A percentile compares a stretch with the other conserved stretches of the same genome.
Conservation (phyloP, 148 eudicot genomes). For the Polygonum maritimum region DNA sequence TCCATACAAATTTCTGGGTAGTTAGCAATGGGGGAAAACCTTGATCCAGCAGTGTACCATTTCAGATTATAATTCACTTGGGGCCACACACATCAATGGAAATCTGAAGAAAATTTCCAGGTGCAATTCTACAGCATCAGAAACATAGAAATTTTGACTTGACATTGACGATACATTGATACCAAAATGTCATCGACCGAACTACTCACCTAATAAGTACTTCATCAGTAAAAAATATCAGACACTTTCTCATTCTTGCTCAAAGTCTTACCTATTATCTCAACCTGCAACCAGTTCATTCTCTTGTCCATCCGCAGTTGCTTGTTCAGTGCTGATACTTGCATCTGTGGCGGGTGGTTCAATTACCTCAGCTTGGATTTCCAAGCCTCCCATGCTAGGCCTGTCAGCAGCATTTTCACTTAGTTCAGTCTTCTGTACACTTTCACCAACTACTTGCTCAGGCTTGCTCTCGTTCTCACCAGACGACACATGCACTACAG, state of each 20-base stretch:
- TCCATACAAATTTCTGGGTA: too few species aligned
- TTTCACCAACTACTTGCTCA: not conserved
- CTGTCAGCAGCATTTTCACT: not conserved
- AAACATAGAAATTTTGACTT: not conserved
- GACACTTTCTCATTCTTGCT: not conserved
- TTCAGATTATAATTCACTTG: too few species aligned
- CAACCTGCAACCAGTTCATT: not conserved
- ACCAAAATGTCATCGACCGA: not conserved
- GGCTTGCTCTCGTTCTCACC: not conserved
- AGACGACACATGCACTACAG: not conserved
- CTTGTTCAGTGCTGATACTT: not conserved
- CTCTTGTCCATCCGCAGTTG: not conserved
- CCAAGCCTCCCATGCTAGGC: not conserved
- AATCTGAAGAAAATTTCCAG: not conserved
- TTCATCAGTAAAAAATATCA: not conserved
- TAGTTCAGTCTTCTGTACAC: constrained; percentile 3
- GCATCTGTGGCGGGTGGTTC: not conserved
- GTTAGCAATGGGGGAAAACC: too few species aligned
- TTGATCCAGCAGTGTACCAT: too few species aligned
- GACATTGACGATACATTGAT: not conserved
- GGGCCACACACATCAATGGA: too few species aligned
- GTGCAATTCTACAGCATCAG: not conserved
- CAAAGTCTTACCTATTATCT: not conserved
- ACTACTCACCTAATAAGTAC: not conserved
- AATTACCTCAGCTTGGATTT: not conserved